Evolutionary conservation across 1,139 yeast species (phyloP).

Genomic region (Pichia sp.): DNA sequence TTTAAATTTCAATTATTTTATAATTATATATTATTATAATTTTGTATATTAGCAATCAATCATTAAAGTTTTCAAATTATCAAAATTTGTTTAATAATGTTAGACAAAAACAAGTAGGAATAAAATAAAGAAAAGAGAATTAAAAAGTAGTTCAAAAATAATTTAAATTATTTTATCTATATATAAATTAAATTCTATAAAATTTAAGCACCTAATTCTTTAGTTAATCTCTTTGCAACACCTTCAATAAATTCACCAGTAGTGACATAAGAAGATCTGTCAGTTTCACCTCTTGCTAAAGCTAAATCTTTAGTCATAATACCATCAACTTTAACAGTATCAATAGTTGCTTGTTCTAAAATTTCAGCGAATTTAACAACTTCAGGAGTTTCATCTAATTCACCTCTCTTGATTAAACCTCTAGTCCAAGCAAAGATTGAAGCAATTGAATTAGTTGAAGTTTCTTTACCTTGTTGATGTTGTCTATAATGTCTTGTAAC

Average conservation of each 20-base stretch:
- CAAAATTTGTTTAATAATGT: background rate
- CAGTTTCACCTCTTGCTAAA: conserved; percentile 44
- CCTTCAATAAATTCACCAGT: conserved; percentile 73
- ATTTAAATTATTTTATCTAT: too few relatives aligned
- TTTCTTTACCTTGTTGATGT: conserved; percentile 78
- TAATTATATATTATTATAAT: too few relatives aligned
- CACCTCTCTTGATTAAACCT: conserved; percentile 77
- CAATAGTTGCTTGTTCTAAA: conserved; percentile 63
- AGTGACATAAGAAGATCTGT: conserved; percentile 47
- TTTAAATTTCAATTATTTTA: too few relatives aligned
- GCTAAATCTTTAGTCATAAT: conserved; percentile 84
- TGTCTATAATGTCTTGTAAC: conserved; percentile 84
- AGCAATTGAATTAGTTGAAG: conserved; percentile 80
- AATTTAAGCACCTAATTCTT: conserved; percentile 15
- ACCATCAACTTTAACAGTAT: conserved; percentile 67
- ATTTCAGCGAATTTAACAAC: conserved; percentile 61
- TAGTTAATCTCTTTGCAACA: conserved; percentile 46
- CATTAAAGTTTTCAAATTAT: background rate
- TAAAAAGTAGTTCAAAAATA: too few relatives aligned
- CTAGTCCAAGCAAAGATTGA: conserved; percentile 85
- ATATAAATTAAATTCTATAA: too few relatives aligned
- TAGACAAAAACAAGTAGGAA: conserved; percentile 1
- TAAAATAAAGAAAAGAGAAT: background rate
- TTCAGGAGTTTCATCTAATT: conserved; percentile 63
- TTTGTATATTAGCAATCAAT: background rate